These are phyloP conservation scores for Suzukiozyma palmioleophila DNA, from an alignment of 1,139 yeast species.

Conservation along the genomic window DNA sequence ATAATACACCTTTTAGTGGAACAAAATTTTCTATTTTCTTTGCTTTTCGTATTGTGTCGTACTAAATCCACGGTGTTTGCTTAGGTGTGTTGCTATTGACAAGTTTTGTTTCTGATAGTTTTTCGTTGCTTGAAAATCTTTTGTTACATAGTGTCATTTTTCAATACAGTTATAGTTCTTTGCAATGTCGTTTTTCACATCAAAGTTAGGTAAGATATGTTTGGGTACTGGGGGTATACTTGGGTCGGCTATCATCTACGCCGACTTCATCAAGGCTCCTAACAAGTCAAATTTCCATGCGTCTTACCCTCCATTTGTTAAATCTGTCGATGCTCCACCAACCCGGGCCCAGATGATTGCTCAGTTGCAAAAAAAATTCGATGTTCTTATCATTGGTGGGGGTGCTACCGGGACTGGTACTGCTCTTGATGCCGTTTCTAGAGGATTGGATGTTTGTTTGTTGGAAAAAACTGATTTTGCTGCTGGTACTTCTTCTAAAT, in stretches of 20 bases:
- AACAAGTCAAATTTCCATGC: conserved; percentile 23
- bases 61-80: not conserved
- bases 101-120: not conserved
- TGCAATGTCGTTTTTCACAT: conserved; percentile 7
- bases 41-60: too few relatives aligned
- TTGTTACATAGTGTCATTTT: too few relatives aligned
- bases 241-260: conserved; percentile 38
- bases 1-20: too few relatives aligned
- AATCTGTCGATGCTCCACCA: conserved; percentile 34
- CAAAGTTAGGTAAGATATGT: conserved; percentile 29
- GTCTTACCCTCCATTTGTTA: conserved; percentile 35
- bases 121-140: not conserved
- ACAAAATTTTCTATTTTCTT: too few relatives aligned
- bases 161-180: not conserved
- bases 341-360: conserved; percentile 30
- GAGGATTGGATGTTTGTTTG: conserved; percentile 86
- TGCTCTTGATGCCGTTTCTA: conserved; percentile 85
- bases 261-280: conserved; percentile 41
- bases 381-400: conserved; percentile 84
- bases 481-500: conserved; percentile 86
- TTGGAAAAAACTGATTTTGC: conserved; percentile 89
- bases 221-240: conserved; percentile 29
- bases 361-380: conserved; percentile 53
- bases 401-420: conserved; percentile 96
- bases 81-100: not conserved